Percentiles rank a stretch among this genome's conserved stretches.
Conservation (phyloP, 2,329 filamentous ascomycete genomes). For the Thielaviopsis euricoi region DNA sequence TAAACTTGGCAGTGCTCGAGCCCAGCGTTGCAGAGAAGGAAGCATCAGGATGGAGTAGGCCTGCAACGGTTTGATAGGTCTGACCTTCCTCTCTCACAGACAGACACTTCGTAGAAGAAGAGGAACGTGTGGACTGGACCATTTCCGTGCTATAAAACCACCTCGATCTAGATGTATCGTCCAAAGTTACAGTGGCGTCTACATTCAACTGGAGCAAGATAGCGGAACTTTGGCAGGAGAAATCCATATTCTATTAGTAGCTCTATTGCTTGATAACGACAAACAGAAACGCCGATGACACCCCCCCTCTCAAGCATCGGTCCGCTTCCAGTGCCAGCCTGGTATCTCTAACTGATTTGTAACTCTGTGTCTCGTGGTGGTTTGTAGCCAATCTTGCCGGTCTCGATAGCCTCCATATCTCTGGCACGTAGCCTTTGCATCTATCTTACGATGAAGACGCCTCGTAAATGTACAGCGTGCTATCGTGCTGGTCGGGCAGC, state of each 20-base stretch:
- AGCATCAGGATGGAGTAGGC: background rate
- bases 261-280: background rate
- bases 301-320: background rate
- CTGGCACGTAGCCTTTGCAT: too few relatives aligned
- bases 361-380: too few relatives aligned
- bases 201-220: background rate
- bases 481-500: constrained; percentile 29
- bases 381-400: too few relatives aligned
- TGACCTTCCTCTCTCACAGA: background rate
- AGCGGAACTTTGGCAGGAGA: background rate
- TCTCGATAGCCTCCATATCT: too few relatives aligned
- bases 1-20: background rate
- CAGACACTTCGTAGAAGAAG: background rate
- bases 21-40: background rate
- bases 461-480: constrained; percentile 31
- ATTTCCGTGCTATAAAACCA: too few relatives aligned
- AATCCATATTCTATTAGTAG: background rate
- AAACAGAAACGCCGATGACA: background rate
- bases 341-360: background rate
- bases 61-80: background rate
- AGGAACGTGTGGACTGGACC: background rate
- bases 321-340: background rate
- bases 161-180: background rate
- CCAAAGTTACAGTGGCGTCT: background rate
- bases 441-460: constrained; percentile 16